Conservation (phyloP, 108 stramenopile species). For the Skeletonema costatum region DNA sequence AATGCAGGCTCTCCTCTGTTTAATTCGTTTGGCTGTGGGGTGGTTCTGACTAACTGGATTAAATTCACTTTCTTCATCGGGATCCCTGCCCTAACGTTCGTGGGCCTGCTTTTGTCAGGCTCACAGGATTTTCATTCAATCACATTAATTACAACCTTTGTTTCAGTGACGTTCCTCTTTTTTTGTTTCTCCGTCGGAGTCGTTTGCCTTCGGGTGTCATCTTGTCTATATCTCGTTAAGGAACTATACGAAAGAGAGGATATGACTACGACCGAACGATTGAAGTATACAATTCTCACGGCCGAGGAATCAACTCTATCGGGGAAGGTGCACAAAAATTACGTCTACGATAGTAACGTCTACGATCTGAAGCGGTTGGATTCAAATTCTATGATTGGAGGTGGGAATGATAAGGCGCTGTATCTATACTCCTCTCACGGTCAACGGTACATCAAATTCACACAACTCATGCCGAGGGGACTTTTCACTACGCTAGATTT, state of each 20-base stretch:
- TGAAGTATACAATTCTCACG: background rate
- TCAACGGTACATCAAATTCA: background rate
- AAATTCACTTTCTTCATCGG: conserved; percentile 7
- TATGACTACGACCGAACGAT: background rate
- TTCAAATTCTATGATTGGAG: background rate
- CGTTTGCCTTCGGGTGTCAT: background rate
- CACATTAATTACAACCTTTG: background rate
- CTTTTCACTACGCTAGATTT: background rate
- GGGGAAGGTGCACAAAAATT: background rate
- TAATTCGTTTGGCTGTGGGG: conserved; percentile 10
- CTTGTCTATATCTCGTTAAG: background rate
- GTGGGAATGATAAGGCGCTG: background rate
- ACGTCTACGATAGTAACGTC: background rate
- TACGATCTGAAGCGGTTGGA: background rate
- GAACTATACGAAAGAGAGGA: background rate
- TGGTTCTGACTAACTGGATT: conserved; percentile 2
- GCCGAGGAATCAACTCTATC: background rate
- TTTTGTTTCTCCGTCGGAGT: background rate
- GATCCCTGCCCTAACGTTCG: background rate
- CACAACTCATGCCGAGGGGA: conserved; percentile 4
- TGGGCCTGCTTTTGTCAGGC: background rate
- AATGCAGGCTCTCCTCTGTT: conserved; percentile 4
- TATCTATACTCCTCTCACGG: background rate
- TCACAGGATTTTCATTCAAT: background rate
- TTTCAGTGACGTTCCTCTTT: background rate